Evolutionary conservation across 2,329 filamentous ascomycete species (phyloP), one percentile per base, ranked within the genome.

Genomic region (Plectosphaerella sp.): DNA sequence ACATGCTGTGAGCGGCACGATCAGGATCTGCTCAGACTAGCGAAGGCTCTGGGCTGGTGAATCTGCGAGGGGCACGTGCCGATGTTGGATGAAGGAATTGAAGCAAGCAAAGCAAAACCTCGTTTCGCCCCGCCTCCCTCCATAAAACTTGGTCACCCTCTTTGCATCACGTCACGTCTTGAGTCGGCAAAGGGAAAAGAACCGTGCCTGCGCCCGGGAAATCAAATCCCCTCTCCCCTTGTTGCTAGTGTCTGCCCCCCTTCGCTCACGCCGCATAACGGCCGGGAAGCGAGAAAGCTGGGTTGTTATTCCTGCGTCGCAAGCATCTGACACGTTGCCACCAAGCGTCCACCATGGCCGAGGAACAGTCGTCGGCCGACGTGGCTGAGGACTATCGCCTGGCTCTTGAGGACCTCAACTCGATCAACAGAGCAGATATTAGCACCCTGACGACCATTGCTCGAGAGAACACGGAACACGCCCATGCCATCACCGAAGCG

Each of bases 361-460:
- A 75, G 62, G 76, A 78, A 59, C 71, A 74, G 61, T 72, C 72
- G 61, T 73, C 88, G 58, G 91, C 89, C 68, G 91, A 96, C 73
- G 90, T 99, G 62, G 92, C 92, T 57, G 88, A 93, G 71, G 94
- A 97, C 74, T 99, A 96, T 75, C 89, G 88, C 68, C 89, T 91
- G 66, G 94, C 92, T 51, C 78, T 99, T 67, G 89, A 96, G 73
- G 93, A 97, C 71, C 79, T 99, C 64, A 89, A 88, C 59, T 82
- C 86, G 67, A 97, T 97, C 74, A 90, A 91, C 72, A 87, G 91
- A 66, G 91, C 91, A 72, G 93, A 97, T 73, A 99, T 99, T 70
- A 93, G 89, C 78, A 97, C 95, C 73, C 74, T 99, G 73, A 99
- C 94, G 57, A 86, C 96, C 69, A 97, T 99, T 72, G 94, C 94